Evolutionary conservation across 805 yeast genomes (phyloP).

Genomic region (Ogataea neopini): DNA sequence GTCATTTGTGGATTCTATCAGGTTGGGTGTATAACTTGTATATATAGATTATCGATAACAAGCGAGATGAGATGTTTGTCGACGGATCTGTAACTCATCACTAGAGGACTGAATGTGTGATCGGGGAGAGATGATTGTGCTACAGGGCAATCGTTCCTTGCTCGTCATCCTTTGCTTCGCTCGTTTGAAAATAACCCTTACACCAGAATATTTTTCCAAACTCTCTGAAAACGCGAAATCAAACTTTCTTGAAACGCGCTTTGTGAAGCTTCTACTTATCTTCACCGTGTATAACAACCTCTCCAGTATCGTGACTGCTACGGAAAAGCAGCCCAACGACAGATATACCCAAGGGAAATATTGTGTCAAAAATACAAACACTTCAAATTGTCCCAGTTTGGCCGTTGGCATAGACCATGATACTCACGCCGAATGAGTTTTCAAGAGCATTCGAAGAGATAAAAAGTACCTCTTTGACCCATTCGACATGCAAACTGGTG

Average conservation of each 20-base stretch:
- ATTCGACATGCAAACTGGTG: conserved; percentile 87
- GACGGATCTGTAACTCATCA: no score
- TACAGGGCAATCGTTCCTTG: no score
- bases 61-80: no score
- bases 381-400: no score
- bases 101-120: background rate
- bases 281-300: background rate
- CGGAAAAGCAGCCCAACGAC: background rate
- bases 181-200: conserved; percentile 6
- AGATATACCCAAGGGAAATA: no score
- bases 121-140: background rate
- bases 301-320: background rate
- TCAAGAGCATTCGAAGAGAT: conserved; percentile 67
- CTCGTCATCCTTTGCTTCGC: background rate
- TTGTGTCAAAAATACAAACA: no score
- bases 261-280: conserved; percentile 2
- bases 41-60: background rate
- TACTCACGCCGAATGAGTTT: conserved; percentile 70
- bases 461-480: conserved; percentile 72
- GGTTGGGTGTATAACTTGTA: conserved; percentile 11
- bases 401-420: conserved; percentile 58
- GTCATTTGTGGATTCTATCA: conserved; percentile 20
- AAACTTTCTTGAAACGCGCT: conserved; percentile 7
- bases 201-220: conserved; percentile 6
- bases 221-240: background rate